Base-by-base conservation (phyloP, 2,329 filamentous ascomycete genomes). In the Beauveria sp. region DNA sequence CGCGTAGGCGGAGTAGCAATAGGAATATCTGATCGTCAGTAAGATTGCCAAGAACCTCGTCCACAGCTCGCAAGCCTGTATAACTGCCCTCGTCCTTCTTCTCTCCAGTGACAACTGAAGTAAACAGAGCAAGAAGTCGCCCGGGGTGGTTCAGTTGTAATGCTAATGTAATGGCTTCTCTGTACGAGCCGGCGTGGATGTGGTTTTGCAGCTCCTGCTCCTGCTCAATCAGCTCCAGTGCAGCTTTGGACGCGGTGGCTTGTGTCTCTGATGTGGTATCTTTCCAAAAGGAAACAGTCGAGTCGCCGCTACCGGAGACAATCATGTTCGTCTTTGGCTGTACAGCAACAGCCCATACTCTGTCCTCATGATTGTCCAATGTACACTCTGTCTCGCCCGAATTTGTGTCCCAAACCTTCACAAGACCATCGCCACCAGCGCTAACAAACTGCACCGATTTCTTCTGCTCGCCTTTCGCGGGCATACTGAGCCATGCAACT, bases 121-220 rank as follows among this genome's bases (percentile, higher is more conserved):
- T 91, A 75, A 99, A 96, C 5, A 99, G 81, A 22, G 84, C 83
- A 22, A 99, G 86, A 0, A 99, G 81, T 9, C 93, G 86, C 40
- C 88, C 93, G 0, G 95, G 95, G 70, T 99, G 95, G 73, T 99
- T 96, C 62, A 99, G 87, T 69, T 96, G 90, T 18, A 99, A 81
- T 0, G 95, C 93, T 42, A 99, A 82, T 0, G 89, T 91, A 68
- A 99, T 96, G 43, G 93, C 96, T 73, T 96, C 90, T 62, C 93
- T 87, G 77, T 96, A 98, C 55, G 92, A 92, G 40, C 90, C 90
- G 3, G 88, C 82, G 65, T 91, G 87, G 65, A 97, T 93, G 74
- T 95, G 91, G 73, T 99, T 99, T 70, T 96, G 87, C 8, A 99
- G 82, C 69, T 93, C 86, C 71, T 99, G 95, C 70, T 98, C 93